Base-by-base conservation (phyloP, 257 asterid genomes). In the Rauvolfia tetraphylla region DNA sequence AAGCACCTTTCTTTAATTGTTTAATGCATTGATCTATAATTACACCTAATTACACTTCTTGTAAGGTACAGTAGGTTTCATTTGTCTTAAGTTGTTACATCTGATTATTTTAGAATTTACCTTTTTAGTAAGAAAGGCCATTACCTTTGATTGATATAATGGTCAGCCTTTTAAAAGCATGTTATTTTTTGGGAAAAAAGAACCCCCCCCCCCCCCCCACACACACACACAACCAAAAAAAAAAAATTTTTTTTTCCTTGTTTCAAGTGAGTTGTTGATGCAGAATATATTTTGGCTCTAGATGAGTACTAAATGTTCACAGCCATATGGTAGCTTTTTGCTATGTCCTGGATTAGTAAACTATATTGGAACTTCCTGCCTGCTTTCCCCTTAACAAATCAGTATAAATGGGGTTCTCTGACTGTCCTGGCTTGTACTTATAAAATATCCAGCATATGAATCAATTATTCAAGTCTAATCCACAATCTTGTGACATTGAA, bases 361-460 rank as follows among this genome's bases (percentile, higher is more conserved):
- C 13, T 38, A 1, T 36, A 12, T 70, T 31, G 56, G 22, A 62
- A 48, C 36, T 20, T n/a, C 7, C 0, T 20, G 49, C 74, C 17
- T 38, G 72, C 22, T 34, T 74, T 69, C 73, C 62, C 72, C 59
- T 67, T 70, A 25, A 70, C 38, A 14, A 34, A 34, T 36, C 44
- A 33, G 46, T 20, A 66, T 66, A 10, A 22, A 38, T 38, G 31
- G 20, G 51, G 2, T 4, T 46, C 39, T 23, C 31, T 67, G 46
- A 38, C 6, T 11, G 9, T 17, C 14, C 51, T 20, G 20, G 71
- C 48, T 36, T 12, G 49, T 22, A 66, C 8, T 17, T 36, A 38
- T n/a, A 22, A 5, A 39, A 1, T 39, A 20, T 67, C 49, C 11
- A 10, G 31, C 31, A n/a, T n/a, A 56, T 10, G 51, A 23, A 20